Evolutionary conservation across 371 early-diverging fungal species (phyloP).

Genomic region (Mortierella sp.): DNA sequence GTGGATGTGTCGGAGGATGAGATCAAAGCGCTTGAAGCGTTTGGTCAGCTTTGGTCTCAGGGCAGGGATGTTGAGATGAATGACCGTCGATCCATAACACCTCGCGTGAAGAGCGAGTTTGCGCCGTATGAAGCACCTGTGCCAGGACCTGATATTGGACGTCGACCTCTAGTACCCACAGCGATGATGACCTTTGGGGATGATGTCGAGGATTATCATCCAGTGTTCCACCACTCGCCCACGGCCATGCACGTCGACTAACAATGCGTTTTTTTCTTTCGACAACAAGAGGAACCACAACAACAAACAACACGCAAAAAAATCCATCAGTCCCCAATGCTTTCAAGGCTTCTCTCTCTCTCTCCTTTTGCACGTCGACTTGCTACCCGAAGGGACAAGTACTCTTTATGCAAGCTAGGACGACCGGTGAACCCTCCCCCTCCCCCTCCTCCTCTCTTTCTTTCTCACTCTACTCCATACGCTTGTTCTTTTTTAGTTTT

Average conservation of each 20-base stretch:
- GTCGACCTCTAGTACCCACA: conserved; percentile 14
- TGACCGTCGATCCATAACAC: conserved; percentile 1
- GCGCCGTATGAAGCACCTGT: conserved; percentile 11
- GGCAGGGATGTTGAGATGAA: conserved; percentile 41
- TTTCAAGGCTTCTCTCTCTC: no score
- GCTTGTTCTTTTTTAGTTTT: no score
- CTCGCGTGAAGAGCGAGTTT: conserved; percentile 9
- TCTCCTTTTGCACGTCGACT: no score
- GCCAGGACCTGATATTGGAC: conserved; percentile 39
- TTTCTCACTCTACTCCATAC: no score
- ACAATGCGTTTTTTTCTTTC: not conserved
- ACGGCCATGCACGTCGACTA: conserved; percentile 10
- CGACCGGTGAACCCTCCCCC: no score
- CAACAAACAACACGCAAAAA: not conserved
- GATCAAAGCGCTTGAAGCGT: conserved; percentile 48
- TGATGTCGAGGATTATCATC: conserved; percentile 2
- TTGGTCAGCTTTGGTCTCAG: conserved; percentile 52
- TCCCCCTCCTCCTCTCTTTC: no score
- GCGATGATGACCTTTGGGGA: not conserved
- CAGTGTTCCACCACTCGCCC: not conserved
- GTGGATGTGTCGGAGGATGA: conserved; percentile 51
- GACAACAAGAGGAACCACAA: no score
- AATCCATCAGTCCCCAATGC: no score
- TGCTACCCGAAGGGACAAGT: no score
- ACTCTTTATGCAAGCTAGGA: no score